These are phyloP conservation scores for Ceratobasidium sp. DNA, from an alignment of 1,284 basidiomycete species.

Conservation along the genomic window DNA sequence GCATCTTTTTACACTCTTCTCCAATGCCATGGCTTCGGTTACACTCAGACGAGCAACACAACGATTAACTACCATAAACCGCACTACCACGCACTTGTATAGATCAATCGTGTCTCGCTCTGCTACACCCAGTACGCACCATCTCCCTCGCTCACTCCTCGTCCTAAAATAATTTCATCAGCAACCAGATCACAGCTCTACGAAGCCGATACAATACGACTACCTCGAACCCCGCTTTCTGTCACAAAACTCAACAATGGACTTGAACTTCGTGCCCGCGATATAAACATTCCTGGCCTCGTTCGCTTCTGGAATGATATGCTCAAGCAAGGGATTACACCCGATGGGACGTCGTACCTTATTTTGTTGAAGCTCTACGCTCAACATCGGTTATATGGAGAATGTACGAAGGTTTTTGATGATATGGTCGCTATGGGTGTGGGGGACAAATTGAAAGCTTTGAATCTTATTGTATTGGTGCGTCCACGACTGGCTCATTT, in stretches of 20 bases:
- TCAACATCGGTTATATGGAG: constrained; percentile 58
- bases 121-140: too few species aligned
- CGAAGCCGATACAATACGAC: neutral
- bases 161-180: too few species aligned
- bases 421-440: constrained; percentile 76
- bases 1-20: neutral
- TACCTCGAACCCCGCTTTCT: neutral
- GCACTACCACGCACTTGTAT: too few species aligned
- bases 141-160: too few species aligned
- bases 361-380: constrained; percentile 66
- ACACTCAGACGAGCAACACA: too few species aligned
- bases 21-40: too few species aligned
- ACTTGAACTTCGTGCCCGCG: neutral
- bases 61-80: too few species aligned
- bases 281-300: constrained; percentile 33
- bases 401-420: constrained; percentile 77
- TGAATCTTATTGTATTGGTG: constrained; percentile 76
- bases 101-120: too few species aligned
- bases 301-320: constrained; percentile 65
- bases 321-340: constrained; percentile 50
- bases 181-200: constrained; percentile 22
- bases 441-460: constrained; percentile 68
- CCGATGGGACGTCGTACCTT: constrained; percentile 61
- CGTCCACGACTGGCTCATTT: constrained; percentile 46
- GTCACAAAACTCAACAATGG: neutral